Evolutionary conservation across 1,284 basidiomycete species (phyloP), one percentile per base, ranked within the genome.

Genomic region (Sparassis latifolia): DNA sequence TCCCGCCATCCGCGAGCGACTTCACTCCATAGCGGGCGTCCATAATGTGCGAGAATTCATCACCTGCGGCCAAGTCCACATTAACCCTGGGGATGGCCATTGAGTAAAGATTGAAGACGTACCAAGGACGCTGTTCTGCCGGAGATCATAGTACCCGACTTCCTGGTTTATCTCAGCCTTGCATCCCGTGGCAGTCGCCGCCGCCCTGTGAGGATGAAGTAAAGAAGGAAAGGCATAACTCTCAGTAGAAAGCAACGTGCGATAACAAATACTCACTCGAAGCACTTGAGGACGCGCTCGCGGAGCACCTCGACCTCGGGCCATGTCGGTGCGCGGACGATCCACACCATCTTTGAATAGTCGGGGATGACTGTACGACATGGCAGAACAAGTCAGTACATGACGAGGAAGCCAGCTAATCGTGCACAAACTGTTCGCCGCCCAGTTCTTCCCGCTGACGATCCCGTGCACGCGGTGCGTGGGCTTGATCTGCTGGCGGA

Each of bases 171-270:
- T 72, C 40, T 80, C 74, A 37, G 80, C 71, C 44, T 72, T 72
- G 61, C 89, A 92, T 1, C 79, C 86, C 0, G 89, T 86, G 0
- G 88, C 85, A 35, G 79, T 67, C 0, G 77, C 84, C 1, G 86
- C 88, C 2, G 84, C 87, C 58, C 84, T 86, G 10, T 52, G 35
- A 33, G 53, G 9, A 9, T 7, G 35, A 7, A 38, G 35, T 7
- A 38, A 38, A 9, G n/a, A 7, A 38, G 35, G 7, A n/a, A 38
- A 28, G 40, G 6, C 9, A 51, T 33, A 20, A n/a, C n/a, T 4
- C 12, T 47, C 49, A 42, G 45, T 33, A 47, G 1, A 1, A 5
- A 33, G 40, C 32, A 38, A 20, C 20, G 20, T 20, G 20, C 35
- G 35, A 37, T 6, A 7, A 12, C 35, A 33, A 35, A 33, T 2